Evolutionary conservation across 352 stramenopile genomes (phyloP).

Genomic region (Hyaloperonospora arabidopsidis): DNA sequence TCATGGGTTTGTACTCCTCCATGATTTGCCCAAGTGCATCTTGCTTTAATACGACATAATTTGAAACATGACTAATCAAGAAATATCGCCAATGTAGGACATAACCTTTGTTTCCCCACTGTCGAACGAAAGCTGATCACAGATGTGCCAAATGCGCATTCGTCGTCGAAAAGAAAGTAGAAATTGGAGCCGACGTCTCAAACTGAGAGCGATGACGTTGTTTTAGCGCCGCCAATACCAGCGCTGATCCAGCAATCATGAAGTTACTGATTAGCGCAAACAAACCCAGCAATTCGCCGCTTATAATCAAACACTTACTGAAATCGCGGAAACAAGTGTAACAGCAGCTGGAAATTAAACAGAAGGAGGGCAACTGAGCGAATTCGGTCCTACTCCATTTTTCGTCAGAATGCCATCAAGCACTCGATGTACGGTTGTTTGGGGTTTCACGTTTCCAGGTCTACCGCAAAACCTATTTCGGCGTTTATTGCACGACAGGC

Average conservation of each 20-base stretch:
- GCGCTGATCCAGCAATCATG: slow-evolving; percentile 79
- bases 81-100: slow-evolving; percentile 84
- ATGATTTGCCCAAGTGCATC: slow-evolving; percentile 88
- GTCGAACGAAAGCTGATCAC: slow-evolving; percentile 85
- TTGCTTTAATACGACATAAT: not conserved
- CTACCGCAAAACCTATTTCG: slow-evolving; percentile 98
- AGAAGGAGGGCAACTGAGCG: slow-evolving; percentile 78
- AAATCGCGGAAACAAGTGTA: slow-evolving; percentile 97
- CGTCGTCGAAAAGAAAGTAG: slow-evolving; percentile 45
- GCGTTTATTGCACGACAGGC: slow-evolving; percentile 97
- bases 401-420: slow-evolving; percentile 99
- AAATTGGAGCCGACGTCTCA: slow-evolving; percentile 45
- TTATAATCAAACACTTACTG: slow-evolving; percentile 96
- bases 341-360: slow-evolving; percentile 92
- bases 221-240: slow-evolving; percentile 60
- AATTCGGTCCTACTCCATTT: slow-evolving; percentile 91
- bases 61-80: slow-evolving; percentile 5
- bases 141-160: slow-evolving; percentile 26
- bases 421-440: slow-evolving; percentile 99
- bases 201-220: slow-evolving; percentile 56
- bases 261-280: slow-evolving; percentile 58
- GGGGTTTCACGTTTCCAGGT: slow-evolving; percentile 96
- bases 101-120: slow-evolving; percentile 99
- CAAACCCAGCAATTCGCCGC: slow-evolving; percentile 89
- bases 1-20: slow-evolving; percentile 99